Evolutionary conservation across 805 yeast species (phyloP).

Genomic region (Cyberlindnera xylosilytica): DNA sequence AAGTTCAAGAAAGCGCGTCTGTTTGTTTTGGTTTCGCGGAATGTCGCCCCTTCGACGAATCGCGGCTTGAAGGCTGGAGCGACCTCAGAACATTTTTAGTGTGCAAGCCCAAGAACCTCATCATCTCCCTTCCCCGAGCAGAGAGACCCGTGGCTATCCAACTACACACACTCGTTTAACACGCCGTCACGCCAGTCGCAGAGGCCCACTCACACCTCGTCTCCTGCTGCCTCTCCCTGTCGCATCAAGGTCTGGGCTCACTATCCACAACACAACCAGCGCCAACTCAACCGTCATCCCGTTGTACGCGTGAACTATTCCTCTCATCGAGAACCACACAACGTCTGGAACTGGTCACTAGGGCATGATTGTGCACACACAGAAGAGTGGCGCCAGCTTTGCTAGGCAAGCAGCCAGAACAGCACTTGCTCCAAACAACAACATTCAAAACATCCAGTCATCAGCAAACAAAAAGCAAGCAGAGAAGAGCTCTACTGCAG

Average conservation of each 20-base stretch:
- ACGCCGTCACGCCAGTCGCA: neutral
- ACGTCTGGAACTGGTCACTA: too few species aligned
- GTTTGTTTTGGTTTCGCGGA: conserved; percentile 8
- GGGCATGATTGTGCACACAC: conserved; percentile 4
- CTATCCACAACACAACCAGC: neutral
- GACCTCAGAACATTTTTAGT: conserved; percentile 1
- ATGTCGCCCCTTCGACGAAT: conserved; percentile 6
- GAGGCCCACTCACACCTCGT: neutral
- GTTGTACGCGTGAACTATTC: too few species aligned
- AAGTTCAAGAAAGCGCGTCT: neutral
- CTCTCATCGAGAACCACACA: neutral
- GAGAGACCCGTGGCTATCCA: neutral
- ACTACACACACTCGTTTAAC: conserved; percentile 1
- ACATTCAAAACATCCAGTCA: conserved; percentile 34
- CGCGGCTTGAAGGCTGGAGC: neutral
- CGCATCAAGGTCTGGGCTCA: neutral
- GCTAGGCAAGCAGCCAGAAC: conserved; percentile 28
- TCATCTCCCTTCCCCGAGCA: too few species aligned
- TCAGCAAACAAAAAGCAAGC: conserved; percentile 17
- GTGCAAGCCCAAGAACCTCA: neutral
- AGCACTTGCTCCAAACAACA: conserved; percentile 21
- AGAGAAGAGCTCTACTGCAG: conserved; percentile 4
- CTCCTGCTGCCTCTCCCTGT: neutral
- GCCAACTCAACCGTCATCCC: too few species aligned
- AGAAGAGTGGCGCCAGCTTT: conserved; percentile 15